Base-by-base conservation (phyloP, 2,329 filamentous ascomycete genomes). In the Aspergillus arachidicola region DNA sequence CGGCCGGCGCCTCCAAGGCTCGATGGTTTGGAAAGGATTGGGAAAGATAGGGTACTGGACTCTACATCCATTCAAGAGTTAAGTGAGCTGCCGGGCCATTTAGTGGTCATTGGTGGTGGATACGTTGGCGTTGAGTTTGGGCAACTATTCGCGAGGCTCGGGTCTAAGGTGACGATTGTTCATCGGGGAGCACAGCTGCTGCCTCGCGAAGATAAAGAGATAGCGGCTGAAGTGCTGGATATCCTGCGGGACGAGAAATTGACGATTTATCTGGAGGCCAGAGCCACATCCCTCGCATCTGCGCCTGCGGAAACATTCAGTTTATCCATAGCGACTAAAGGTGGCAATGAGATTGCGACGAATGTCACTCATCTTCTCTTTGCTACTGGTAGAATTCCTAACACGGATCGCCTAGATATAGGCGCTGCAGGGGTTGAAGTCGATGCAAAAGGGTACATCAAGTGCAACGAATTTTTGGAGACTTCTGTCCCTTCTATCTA, bases 401-500 rank as follows among this genome's bases (percentile, higher is more conserved):
- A 51, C 28, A 51, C 48, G 19, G 28, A 51, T 21, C 6, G 5
- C 4, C 28, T 51, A 19, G 34, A 51, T n/a, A 4, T 10, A 6
- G 19, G n/a, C 2, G 48, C 48, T 5, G 48, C 48, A 21, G 48
- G 48, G 10, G n/a, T 51, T 3, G 16, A 32, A 32, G 11, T n/a
- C 28, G 48, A 51, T n/a, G 10, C 1, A 7, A 32, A 32, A 51
- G 48, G 48, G 7, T 51, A 51, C 10, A 51, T 51, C 19, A 19
- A 32, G 10, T 51, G 48, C 21, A 32, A 63, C 30, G 57, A 60
- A 4, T 57, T 53, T 16, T 9, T 63, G 10, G 26, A 53, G 58
- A 63, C 61, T 3, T 63, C 61, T 16, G n/a, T 30, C 9, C 45
- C 57, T 6, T 53, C 34, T 1, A 38, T 63, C 9, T 63, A 60